Evolutionary conservation across 805 yeast species (phyloP).

Genomic region (Maudiozyma bulderi): DNA sequence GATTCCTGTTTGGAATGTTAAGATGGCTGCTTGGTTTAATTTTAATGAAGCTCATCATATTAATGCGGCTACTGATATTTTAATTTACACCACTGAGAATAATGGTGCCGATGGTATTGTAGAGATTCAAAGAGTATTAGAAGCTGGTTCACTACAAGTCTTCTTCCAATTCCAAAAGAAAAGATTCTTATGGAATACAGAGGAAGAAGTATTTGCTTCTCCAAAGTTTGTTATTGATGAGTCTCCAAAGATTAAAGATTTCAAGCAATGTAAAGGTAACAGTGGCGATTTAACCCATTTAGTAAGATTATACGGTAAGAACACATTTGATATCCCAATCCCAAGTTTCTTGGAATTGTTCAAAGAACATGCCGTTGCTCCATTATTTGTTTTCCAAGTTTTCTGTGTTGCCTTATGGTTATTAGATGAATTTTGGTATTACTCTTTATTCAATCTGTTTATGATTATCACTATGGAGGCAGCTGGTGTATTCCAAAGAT

Average conservation of each 20-base stretch:
- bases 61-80: conserved; percentile 58
- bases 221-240: conserved; percentile 64
- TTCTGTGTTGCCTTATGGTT: conserved; percentile 94
- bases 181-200: conserved; percentile 62
- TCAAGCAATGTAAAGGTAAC: conserved; percentile 50
- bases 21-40: conserved; percentile 60
- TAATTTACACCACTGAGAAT: conserved; percentile 75
- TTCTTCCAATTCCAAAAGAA: conserved; percentile 87
- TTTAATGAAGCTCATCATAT: conserved; percentile 45
- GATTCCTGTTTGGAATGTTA: conserved; percentile 90
- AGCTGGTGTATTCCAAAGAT: conserved; percentile 91
- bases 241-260: conserved; percentile 43
- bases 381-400: conserved; percentile 92
- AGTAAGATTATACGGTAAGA: conserved; percentile 64
- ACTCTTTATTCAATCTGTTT: conserved; percentile 79
- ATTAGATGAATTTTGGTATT: conserved; percentile 95
- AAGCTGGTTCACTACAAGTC: conserved; percentile 50
- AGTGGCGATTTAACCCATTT: conserved; percentile 41
- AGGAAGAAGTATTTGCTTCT: conserved; percentile 54
- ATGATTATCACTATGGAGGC: conserved; percentile 90
- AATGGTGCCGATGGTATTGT: conserved; percentile 80
- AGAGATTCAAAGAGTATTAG: conserved; percentile 43
- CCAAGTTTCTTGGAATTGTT: conserved; percentile 87
- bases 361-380: conserved; percentile 96
- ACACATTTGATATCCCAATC: conserved; percentile 87